Conservation (phyloP, 1,284 basidiomycete genomes). For the Pseudozyma hubeiensis region DNA sequence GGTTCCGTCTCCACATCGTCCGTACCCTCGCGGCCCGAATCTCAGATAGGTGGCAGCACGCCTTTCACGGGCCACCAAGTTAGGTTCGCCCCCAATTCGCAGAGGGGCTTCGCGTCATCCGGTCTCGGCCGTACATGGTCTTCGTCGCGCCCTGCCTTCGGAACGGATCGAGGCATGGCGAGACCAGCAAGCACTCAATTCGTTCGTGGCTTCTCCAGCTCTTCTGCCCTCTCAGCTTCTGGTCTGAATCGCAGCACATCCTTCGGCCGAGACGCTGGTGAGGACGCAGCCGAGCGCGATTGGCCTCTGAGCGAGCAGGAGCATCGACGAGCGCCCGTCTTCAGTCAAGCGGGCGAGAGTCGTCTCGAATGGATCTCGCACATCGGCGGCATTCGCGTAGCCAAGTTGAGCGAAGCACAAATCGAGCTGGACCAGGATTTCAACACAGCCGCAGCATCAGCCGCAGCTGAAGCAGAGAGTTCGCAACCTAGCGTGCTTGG, state of each 20-base stretch:
- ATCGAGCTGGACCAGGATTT: constrained; percentile 23
- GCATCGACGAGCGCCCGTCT: constrained; percentile 53
- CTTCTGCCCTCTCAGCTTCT: constrained; percentile 34
- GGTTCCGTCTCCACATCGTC: constrained; percentile 12
- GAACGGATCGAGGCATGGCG: constrained; percentile 20
- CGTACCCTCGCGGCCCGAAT: constrained; percentile 21
- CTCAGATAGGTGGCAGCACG: constrained; percentile 9
- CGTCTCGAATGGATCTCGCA: constrained; percentile 66
- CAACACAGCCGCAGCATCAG: neutral
- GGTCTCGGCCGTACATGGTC: constrained; percentile 28
- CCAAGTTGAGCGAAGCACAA: constrained; percentile 40
- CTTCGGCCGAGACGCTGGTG: constrained; percentile 6
- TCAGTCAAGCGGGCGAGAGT: constrained; percentile 47
- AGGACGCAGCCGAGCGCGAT: constrained; percentile 26
- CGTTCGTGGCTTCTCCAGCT: constrained; percentile 42
- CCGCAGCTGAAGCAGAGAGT: neutral
- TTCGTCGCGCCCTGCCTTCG: constrained; percentile 9
- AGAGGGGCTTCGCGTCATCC: constrained; percentile 19
- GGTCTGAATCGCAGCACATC: constrained; percentile 31
- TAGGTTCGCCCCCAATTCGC: constrained; percentile 16
- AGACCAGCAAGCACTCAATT: constrained; percentile 31
- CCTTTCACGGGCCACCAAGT: constrained; percentile 25
- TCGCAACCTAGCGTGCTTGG: constrained; percentile 30
- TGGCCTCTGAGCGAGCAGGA: constrained; percentile 45
- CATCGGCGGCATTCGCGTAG: constrained; percentile 59